Evolutionary conservation across 73 alveolate species (phyloP).

Genomic region (Tetrahymena elliotti): DNA sequence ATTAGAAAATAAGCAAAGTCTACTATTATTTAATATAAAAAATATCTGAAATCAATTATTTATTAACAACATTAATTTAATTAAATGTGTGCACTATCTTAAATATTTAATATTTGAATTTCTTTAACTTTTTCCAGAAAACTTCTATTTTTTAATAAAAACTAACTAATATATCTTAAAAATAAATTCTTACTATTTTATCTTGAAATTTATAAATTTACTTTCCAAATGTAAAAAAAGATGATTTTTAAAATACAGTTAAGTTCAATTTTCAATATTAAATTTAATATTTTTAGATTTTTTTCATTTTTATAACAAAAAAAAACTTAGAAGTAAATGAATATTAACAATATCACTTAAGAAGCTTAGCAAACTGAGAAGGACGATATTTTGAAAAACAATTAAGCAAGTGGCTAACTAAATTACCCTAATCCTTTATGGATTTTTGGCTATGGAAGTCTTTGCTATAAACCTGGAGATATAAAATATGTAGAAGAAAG

Average conservation of each 20-base stretch:
- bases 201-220: background rate
- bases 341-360: background rate
- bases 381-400: background rate
- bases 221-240: background rate
- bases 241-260: background rate
- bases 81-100: too few species aligned
- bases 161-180: too few species aligned
- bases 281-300: too few species aligned
- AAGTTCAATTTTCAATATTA: background rate
- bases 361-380: background rate
- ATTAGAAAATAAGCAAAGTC: too few species aligned
- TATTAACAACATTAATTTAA: too few species aligned
- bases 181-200: too few species aligned
- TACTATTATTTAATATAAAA: too few species aligned
- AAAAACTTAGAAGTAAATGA: background rate
- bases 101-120: too few species aligned
- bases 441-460: background rate
- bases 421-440: background rate
- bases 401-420: background rate
- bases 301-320: background rate
- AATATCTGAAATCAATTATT: too few species aligned
- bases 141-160: too few species aligned
- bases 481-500: background rate
- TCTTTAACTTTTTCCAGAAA: too few species aligned
- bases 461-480: background rate